phyloP scores from a whole-genome alignment of 257 asterid species.

The Gynochthodes officinalis region DNA sequence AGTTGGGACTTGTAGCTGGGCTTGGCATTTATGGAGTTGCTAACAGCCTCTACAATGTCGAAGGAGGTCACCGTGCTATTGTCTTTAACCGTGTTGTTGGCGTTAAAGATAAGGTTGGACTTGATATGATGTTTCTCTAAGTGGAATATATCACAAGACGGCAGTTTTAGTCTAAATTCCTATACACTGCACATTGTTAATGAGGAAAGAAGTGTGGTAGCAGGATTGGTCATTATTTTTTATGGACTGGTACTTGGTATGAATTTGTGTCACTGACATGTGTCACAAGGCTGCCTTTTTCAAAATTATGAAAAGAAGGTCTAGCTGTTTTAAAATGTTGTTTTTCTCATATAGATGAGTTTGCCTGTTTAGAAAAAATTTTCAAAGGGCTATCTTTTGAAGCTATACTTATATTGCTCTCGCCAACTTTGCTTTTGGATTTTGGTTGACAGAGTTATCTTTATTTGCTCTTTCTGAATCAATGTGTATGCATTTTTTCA shows the following conservation, averaged over 20 bases:
- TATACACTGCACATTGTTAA: neutral
- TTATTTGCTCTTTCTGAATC: neutral
- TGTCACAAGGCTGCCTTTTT: neutral
- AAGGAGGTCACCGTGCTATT: conserved; percentile 91
- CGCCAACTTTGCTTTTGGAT: neutral
- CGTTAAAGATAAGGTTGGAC: conserved; percentile 66
- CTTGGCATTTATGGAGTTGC: conserved; percentile 61
- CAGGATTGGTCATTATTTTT: neutral
- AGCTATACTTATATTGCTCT: neutral
- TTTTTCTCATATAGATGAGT: neutral
- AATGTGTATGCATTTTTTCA: neutral
- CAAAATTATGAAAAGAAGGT: neutral
- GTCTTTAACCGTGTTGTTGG: conserved; percentile 79
- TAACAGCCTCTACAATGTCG: conserved; percentile 89
- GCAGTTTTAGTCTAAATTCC: neutral
- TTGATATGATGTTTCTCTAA: too few relatives aligned
- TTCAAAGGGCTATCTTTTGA: neutral
- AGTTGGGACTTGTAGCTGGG: conserved; percentile 62
- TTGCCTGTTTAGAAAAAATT: too few relatives aligned
- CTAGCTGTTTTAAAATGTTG: neutral
- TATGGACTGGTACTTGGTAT: neutral
- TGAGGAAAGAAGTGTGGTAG: neutral
- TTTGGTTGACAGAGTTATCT: neutral
- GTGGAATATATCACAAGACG: too few relatives aligned
- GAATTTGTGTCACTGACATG: neutral